Percentiles rank a stretch among this genome's conserved stretches.
Conservation (phyloP, 2,329 filamentous ascomycete genomes). For the Sporothrix dimorphospora region DNA sequence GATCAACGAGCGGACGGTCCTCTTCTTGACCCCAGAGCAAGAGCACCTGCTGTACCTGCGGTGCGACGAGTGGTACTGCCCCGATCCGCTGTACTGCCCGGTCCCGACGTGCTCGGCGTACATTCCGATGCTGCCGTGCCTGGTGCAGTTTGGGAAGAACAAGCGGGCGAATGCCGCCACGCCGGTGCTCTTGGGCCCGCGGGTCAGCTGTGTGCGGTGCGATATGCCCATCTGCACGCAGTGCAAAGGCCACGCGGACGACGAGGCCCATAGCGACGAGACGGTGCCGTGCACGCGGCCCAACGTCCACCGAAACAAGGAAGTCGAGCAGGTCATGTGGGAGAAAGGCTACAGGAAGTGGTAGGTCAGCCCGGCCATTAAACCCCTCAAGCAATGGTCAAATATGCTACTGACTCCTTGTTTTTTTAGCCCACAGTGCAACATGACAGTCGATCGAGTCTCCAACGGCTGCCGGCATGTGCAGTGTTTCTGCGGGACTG, state of each 20-base stretch:
- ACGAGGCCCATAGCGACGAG: background rate
- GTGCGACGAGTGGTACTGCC: constrained; percentile 18
- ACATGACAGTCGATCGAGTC: background rate
- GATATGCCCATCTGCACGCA: constrained; percentile 15
- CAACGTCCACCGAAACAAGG: background rate
- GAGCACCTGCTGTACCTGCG: background rate
- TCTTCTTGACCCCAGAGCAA: background rate
- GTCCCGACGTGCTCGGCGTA: constrained; percentile 16
- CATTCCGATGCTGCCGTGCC: constrained; percentile 17
- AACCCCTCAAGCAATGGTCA: too few relatives aligned
- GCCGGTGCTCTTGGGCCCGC: background rate
- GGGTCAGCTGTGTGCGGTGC: background rate
- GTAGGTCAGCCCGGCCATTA: too few relatives aligned
- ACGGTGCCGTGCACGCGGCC: constrained; percentile 1
- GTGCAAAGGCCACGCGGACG: constrained; percentile 15
- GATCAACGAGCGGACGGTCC: background rate
- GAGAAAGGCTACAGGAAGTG: constrained; percentile 4
- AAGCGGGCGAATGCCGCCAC: too few relatives aligned
- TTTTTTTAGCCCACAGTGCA: constrained; percentile 12
- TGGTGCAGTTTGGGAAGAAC: background rate
- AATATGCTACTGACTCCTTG: background rate
- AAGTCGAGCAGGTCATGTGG: background rate
- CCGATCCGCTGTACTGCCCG: constrained; percentile 18
- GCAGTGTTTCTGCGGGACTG: background rate
- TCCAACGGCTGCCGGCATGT: background rate